Evolutionary conservation across 148 eudicot species (phyloP).

Genomic region (Camellia granthamiana): DNA sequence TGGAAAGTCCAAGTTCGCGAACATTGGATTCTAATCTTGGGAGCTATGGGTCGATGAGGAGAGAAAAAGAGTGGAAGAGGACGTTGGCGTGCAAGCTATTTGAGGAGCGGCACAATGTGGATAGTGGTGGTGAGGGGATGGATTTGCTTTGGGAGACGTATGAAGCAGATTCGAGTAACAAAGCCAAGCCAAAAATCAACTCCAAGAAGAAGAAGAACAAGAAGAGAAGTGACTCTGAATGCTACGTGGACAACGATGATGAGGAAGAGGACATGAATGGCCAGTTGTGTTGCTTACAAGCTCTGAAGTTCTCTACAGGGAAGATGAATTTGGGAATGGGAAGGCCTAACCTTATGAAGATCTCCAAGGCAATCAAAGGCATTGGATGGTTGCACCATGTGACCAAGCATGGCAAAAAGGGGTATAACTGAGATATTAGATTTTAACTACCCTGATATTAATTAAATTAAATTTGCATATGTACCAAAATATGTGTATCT

Average conservation of each 20-base stretch:
- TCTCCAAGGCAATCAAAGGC: slow-evolving; percentile 77
- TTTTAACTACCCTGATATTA: not conserved
- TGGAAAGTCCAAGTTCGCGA: slow-evolving; percentile 1
- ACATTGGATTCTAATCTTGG: slow-evolving; percentile 25
- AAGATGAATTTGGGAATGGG: slow-evolving; percentile 84
- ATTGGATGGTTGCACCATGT: slow-evolving; percentile 66
- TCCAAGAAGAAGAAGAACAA: slow-evolving; percentile 20
- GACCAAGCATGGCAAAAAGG: slow-evolving; percentile 44
- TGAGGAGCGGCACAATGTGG: slow-evolving; percentile 65
- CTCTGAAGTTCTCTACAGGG: slow-evolving; percentile 75
- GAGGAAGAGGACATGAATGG: slow-evolving; percentile 36
- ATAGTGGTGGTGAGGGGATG: slow-evolving; percentile 68
- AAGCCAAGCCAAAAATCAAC: slow-evolving; percentile 3
- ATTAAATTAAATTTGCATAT: not conserved
- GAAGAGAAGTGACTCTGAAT: slow-evolving; percentile 15
- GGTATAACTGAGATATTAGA: slow-evolving; percentile 12
- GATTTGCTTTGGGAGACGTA: slow-evolving; percentile 84
- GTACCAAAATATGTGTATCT: not conserved
- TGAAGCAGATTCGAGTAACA: slow-evolving; percentile 45
- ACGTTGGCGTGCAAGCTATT: slow-evolving; percentile 84
- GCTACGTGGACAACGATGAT: slow-evolving; percentile 30
- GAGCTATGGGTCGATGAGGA: slow-evolving; percentile 70
- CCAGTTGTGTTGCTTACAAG: slow-evolving; percentile 78
- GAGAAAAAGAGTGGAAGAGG: slow-evolving; percentile 79
- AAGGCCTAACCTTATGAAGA: slow-evolving; percentile 51